phyloP scores from a whole-genome alignment of 345 rosid species.

The Ceriops tagal region DNA sequence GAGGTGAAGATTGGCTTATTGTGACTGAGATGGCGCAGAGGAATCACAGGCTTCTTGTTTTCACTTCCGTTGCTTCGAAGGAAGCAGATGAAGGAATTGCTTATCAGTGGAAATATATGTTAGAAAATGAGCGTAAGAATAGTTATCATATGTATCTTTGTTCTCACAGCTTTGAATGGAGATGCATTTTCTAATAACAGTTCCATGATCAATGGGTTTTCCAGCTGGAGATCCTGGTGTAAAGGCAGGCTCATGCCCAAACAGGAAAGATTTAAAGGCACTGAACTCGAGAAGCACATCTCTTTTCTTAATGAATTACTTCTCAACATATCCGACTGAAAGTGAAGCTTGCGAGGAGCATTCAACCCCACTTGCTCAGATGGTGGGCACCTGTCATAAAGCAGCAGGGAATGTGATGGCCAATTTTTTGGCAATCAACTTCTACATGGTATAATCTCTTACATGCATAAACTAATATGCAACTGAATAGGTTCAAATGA shows the following conservation, averaged over 20 bases:
- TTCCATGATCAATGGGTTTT: constrained; percentile 22
- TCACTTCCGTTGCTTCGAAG: constrained; percentile 87
- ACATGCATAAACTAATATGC: background rate
- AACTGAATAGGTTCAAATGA: background rate
- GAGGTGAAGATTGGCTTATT: constrained; percentile 95
- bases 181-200: constrained; percentile 8
- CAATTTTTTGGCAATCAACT: constrained; percentile 90
- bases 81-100: constrained; percentile 98
- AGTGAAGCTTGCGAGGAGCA: constrained; percentile 91
- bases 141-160: background rate
- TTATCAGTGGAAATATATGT: constrained; percentile 88
- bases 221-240: constrained; percentile 98
- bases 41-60: constrained; percentile 77
- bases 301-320: constrained; percentile 84
- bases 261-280: constrained; percentile 78
- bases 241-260: constrained; percentile 76
- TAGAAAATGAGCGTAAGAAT: constrained; percentile 78
- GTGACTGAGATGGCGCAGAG: constrained; percentile 84
- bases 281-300: constrained; percentile 66
- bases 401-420: constrained; percentile 81
- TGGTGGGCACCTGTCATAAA: constrained; percentile 84
- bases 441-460: constrained; percentile 68
- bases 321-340: constrained; percentile 80
- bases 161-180: background rate
- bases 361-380: constrained; percentile 71